These are phyloP conservation scores for Ogataea hybrid DNA, from an alignment of 1,139 yeast species.

Conservation along the genomic window DNA sequence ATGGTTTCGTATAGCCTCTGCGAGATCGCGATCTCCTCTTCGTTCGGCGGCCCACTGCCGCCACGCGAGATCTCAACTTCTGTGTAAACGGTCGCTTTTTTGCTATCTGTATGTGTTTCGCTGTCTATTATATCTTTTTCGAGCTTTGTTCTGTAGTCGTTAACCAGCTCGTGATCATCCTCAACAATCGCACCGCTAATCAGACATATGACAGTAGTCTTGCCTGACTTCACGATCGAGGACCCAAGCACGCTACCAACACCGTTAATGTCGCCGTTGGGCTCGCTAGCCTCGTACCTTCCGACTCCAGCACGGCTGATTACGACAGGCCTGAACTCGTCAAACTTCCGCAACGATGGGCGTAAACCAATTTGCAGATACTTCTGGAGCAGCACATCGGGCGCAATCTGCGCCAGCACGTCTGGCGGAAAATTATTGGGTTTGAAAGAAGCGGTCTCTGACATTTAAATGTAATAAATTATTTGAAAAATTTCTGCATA, in stretches of 20 bases:
- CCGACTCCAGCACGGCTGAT: constrained; percentile 38
- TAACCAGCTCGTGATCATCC: constrained; percentile 39
- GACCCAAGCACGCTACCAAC: constrained; percentile 58
- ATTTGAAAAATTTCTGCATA: background rate
- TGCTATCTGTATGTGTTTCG: constrained; percentile 4
- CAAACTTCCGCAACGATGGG: constrained; percentile 66
- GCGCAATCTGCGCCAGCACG: constrained; percentile 80
- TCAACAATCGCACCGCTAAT: constrained; percentile 72
- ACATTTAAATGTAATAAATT: constrained; percentile 4
- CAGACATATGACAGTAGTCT: constrained; percentile 73
- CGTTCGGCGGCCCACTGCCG: constrained; percentile 71
- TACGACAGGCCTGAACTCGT: constrained; percentile 65
- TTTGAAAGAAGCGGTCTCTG: constrained; percentile 21
- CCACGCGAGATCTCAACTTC: constrained; percentile 82
- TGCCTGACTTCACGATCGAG: constrained; percentile 68
- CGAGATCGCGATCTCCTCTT: constrained; percentile 82
- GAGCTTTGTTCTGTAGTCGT: constrained; percentile 32
- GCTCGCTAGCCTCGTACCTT: constrained; percentile 37
- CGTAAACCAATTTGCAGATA: constrained; percentile 73
- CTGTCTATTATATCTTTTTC: constrained; percentile 31
- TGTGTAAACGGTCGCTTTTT: constrained; percentile 58
- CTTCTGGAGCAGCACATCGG: constrained; percentile 77
- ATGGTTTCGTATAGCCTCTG: constrained; percentile 64
- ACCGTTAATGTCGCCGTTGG: constrained; percentile 20
- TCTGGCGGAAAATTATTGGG: constrained; percentile 72